Evolutionary conservation across 31 red algal species (phyloP).

Genomic region (Porphyra umbilicalis): DNA sequence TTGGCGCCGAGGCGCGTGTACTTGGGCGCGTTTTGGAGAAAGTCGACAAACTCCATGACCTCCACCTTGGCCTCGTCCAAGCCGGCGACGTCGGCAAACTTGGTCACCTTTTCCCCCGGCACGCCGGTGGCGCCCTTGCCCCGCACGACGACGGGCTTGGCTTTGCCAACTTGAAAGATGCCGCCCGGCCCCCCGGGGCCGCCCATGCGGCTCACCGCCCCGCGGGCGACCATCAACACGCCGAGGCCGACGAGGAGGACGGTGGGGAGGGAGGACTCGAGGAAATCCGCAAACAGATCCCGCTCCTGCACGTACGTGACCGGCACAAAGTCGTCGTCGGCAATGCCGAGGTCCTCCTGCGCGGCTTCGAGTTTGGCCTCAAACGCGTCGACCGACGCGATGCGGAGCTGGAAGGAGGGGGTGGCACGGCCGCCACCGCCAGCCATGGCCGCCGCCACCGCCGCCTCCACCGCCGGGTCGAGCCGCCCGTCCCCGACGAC

Average conservation of each 20-base stretch:
- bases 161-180: conserved; percentile 97
- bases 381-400: conserved; percentile 87
- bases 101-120: conserved; percentile 13
- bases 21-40: conserved; percentile 76
- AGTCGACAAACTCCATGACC: conserved; percentile 99
- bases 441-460: neutral
- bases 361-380: conserved; percentile 79
- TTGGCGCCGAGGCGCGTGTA: conserved; percentile 88
- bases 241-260: conserved; percentile 74
- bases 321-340: conserved; percentile 83
- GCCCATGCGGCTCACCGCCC: conserved; percentile 51
- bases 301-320: conserved; percentile 69
- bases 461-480: neutral
- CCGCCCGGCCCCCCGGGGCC: conserved; percentile 59
- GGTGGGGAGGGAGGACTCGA: conserved; percentile 57
- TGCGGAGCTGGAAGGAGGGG: conserved; percentile 47
- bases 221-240: conserved; percentile 58
- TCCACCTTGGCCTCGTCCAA: conserved; percentile 98
- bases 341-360: conserved; percentile 84
- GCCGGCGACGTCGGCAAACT: conserved; percentile 92
- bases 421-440: neutral
- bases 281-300: conserved; percentile 14
- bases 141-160: conserved; percentile 88
- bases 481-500: neutral
- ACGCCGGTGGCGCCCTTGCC: conserved; percentile 35